Percentiles rank a stretch among this genome's conserved stretches.
Conservation (phyloP, 1,284 basidiomycete genomes). For the Ceraceosorus bombacis region DNA sequence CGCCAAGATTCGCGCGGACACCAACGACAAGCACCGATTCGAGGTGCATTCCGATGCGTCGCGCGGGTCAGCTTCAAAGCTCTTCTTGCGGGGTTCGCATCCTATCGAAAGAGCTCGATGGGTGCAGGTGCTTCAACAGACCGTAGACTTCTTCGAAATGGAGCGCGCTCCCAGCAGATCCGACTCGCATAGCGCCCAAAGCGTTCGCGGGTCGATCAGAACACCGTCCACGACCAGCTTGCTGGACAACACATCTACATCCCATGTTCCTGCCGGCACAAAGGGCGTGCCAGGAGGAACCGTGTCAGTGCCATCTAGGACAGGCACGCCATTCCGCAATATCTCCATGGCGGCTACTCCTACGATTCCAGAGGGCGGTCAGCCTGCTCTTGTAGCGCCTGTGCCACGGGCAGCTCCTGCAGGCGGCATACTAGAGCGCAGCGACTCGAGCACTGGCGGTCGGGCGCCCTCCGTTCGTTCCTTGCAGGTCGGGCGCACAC, state of each 20-base stretch:
- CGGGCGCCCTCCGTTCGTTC: background rate
- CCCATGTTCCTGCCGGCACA: background rate
- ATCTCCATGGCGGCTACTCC: background rate
- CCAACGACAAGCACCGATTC: slow-evolving; percentile 64
- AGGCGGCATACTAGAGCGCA: background rate
- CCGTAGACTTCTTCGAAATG: slow-evolving; percentile 33
- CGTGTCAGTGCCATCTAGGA: slow-evolving; percentile 3
- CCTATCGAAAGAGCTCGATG: slow-evolving; percentile 41
- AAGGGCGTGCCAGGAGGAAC: background rate
- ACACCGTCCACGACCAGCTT: slow-evolving; percentile 3
- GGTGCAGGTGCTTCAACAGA: slow-evolving; percentile 44
- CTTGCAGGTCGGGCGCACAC: slow-evolving; percentile 14
- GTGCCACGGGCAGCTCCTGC: slow-evolving; percentile 3
- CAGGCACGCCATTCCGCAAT: slow-evolving; percentile 5
- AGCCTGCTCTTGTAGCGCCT: slow-evolving; percentile 2
- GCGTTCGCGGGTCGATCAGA: slow-evolving; percentile 19
- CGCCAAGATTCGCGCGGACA: slow-evolving; percentile 53
- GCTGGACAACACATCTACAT: background rate
- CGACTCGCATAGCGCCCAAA: slow-evolving; percentile 12
- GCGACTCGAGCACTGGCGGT: slow-evolving; percentile 3
- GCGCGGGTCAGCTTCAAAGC: slow-evolving; percentile 52
- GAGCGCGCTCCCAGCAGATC: slow-evolving; percentile 22
- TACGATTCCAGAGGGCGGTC: background rate
- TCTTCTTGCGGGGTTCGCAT: slow-evolving; percentile 80
- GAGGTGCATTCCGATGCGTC: slow-evolving; percentile 61